phyloP scores from a whole-genome alignment of 257 asterid genomes.

The Nicotiana undulata region DNA sequence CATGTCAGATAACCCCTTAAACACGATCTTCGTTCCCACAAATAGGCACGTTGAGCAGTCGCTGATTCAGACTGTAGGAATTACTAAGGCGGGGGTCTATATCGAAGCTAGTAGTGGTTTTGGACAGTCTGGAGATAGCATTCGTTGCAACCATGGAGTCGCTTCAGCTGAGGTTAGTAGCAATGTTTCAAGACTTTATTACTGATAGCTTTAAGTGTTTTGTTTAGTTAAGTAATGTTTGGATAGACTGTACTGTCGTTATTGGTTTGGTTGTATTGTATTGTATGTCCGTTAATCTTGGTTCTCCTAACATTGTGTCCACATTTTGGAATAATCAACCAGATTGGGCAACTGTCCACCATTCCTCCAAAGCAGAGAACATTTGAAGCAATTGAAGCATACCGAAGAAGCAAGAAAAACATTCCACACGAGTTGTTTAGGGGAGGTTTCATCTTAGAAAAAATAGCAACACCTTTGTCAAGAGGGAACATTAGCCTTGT shows the following conservation, averaged over 20 bases:
- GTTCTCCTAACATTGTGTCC: not conserved
- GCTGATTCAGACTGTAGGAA: slow-evolving; percentile 83
- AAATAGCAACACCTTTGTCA: slow-evolving; percentile 51
- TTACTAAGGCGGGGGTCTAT: slow-evolving; percentile 79
- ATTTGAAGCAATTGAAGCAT: slow-evolving; percentile 41
- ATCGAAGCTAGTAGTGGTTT: slow-evolving; percentile 94
- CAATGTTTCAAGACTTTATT: not conserved
- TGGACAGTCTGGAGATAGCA: slow-evolving; percentile 73
- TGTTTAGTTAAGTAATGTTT: too few species aligned
- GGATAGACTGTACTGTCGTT: not conserved
- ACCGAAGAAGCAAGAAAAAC: slow-evolving; percentile 28
- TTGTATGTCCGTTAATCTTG: not conserved
- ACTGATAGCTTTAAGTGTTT: too few species aligned
- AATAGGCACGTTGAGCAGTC: slow-evolving; percentile 56
- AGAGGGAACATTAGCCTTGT: slow-evolving; percentile 40
- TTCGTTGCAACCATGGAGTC: slow-evolving; percentile 67
- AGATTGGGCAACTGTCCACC: slow-evolving; percentile 84
- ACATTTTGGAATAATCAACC: slow-evolving; percentile 7
- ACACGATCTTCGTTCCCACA: slow-evolving; percentile 76
- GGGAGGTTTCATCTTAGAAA: slow-evolving; percentile 67
- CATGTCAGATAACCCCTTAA: slow-evolving; percentile 81
- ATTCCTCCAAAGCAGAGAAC: slow-evolving; percentile 63
- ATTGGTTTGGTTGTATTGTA: not conserved
- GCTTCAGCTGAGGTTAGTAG: slow-evolving; percentile 83
- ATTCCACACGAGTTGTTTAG: slow-evolving; percentile 49